Percentiles rank a stretch among this genome's conserved stretches.
Evolutionary conservation across 2,329 filamentous ascomycete genomes (phyloP).

Genomic region (Aspergillus puulaauensis): DNA sequence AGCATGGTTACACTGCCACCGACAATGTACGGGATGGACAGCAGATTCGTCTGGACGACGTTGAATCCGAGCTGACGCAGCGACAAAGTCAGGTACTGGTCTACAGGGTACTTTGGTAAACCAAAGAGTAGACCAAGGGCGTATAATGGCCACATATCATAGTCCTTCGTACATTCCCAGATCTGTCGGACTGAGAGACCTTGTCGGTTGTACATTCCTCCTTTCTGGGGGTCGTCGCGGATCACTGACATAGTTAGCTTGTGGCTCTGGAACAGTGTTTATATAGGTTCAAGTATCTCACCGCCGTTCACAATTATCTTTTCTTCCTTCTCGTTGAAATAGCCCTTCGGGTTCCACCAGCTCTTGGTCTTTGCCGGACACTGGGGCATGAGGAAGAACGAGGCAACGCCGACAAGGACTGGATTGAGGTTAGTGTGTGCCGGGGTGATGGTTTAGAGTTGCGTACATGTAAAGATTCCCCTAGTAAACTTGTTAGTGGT

Average conservation of each 20-base stretch:
- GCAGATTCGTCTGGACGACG: conserved; percentile 58
- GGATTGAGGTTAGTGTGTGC: conserved; percentile 28
- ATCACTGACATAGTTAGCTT: conserved; percentile 33
- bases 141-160: conserved; percentile 56
- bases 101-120: conserved; percentile 27
- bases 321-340: conserved; percentile 63
- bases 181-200: conserved; percentile 48
- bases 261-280: background rate
- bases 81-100: conserved; percentile 32
- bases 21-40: conserved; percentile 49
- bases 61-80: conserved; percentile 53
- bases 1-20: background rate
- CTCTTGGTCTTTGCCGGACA: conserved; percentile 52
- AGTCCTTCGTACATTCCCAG: conserved; percentile 52
- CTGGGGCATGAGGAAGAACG: conserved; percentile 57
- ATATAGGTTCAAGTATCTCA: background rate
- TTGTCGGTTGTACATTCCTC: conserved; percentile 57
- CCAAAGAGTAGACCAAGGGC: conserved; percentile 44
- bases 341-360: conserved; percentile 56
- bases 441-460: too few species aligned
- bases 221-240: conserved; percentile 54
- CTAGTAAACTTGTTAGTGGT: background rate
- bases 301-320: conserved; percentile 57
- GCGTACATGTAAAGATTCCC: background rate
- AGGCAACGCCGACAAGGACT: conserved; percentile 51